Evolutionary conservation across 345 rosid species (phyloP).

Genomic region (Aquilaria malaccensis): DNA sequence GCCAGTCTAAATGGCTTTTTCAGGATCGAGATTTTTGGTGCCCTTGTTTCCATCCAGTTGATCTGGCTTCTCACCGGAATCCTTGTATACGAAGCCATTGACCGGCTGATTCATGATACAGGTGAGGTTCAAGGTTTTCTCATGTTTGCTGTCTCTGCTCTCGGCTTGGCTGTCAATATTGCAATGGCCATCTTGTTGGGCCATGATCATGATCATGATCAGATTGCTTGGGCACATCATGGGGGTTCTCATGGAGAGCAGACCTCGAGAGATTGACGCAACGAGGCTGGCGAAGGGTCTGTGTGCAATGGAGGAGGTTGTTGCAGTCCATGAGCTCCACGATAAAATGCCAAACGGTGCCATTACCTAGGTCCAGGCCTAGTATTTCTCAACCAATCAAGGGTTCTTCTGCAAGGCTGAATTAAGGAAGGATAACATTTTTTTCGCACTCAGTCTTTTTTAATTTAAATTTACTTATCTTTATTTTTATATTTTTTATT

Average conservation of each 20-base stretch:
- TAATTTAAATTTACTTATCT: no score
- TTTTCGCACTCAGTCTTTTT: no score
- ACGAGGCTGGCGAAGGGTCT: constrained; percentile 51
- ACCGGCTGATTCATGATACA: constrained; percentile 29
- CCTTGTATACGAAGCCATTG: constrained; percentile 53
- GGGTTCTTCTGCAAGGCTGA: no score
- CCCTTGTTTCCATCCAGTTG: constrained; percentile 49
- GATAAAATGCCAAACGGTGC: no score
- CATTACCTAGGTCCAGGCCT: no score
- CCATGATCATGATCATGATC: constrained; percentile 39
- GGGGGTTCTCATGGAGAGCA: constrained; percentile 70
- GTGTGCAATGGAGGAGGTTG: constrained; percentile 53
- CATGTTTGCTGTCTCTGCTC: constrained; percentile 45
- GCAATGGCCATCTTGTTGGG: constrained; percentile 49
- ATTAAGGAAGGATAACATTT: no score
- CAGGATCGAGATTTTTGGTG: constrained; percentile 50
- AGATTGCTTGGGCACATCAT: constrained; percentile 46
- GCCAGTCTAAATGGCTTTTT: constrained; percentile 52
- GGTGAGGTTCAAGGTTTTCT: constrained; percentile 51
- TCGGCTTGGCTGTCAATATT: constrained; percentile 44
- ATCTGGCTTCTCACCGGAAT: constrained; percentile 65
- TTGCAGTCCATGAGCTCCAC: constrained; percentile 54
- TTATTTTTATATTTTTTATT: no score
- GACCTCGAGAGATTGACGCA: constrained; percentile 59
- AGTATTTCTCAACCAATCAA: no score